Evolutionary conservation across 148 eudicot species (phyloP).

Genomic region (Spergularia bocconei): DNA sequence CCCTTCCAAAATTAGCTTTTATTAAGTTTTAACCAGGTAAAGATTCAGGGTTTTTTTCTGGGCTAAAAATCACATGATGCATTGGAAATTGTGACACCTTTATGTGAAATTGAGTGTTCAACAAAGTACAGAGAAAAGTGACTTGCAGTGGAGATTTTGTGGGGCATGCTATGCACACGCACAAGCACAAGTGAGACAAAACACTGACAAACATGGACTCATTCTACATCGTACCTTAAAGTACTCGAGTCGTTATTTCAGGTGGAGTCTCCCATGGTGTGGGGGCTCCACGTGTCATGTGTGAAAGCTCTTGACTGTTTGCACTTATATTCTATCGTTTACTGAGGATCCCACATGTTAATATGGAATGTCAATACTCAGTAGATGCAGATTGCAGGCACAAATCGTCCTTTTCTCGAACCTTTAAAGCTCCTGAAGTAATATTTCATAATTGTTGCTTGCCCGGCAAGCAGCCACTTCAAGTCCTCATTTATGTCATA

Average conservation of each 20-base stretch:
- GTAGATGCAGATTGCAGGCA: too few relatives aligned
- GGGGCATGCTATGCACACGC: background rate
- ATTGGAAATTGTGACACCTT: background rate
- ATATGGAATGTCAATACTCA: too few relatives aligned
- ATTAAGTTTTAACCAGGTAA: background rate
- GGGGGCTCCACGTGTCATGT: background rate
- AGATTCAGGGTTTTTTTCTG: background rate
- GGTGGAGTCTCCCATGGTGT: background rate
- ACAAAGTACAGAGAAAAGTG: background rate
- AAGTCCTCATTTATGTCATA: too few relatives aligned
- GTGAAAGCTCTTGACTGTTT: background rate
- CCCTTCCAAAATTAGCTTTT: background rate
- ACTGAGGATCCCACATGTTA: too few relatives aligned
- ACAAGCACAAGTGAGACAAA: background rate
- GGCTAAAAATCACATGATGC: background rate
- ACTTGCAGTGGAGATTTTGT: constrained; percentile 6
- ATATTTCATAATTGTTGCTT: too few relatives aligned
- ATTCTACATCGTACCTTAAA: background rate
- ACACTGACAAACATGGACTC: background rate
- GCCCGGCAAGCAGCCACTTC: too few relatives aligned
- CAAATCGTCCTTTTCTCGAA: too few relatives aligned
- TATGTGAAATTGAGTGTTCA: background rate
- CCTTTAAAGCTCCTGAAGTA: too few relatives aligned
- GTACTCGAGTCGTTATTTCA: background rate
- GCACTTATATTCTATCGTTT: too few relatives aligned